These are phyloP conservation scores for Colletotrichum camelliae DNA, from an alignment of 2,329 filamentous ascomycete species.

Conservation along the genomic window DNA sequence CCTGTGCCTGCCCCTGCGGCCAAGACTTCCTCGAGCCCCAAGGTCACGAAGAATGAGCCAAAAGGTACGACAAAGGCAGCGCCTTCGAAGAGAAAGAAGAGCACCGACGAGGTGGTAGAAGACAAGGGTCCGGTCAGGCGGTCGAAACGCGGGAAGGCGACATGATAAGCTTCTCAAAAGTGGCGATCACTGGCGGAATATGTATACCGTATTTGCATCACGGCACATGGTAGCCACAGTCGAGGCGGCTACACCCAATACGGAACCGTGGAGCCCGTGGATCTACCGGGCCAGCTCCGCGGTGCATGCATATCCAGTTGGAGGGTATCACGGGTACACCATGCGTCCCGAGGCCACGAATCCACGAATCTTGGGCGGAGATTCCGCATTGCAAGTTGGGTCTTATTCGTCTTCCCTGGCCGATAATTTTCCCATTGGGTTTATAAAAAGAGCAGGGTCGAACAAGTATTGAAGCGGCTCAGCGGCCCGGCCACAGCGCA, in stretches of 20 bases:
- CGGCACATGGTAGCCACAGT: not conserved
- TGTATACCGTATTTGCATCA: not conserved
- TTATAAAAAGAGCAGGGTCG: not conserved
- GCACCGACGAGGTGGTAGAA: constrained; percentile 19
- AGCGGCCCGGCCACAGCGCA: constrained; percentile 6
- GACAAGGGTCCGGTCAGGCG: constrained; percentile 24
- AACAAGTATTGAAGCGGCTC: not conserved
- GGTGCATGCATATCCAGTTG: not conserved
- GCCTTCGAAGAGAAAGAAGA: constrained; percentile 26
- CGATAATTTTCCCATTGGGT: not conserved
- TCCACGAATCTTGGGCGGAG: not conserved
- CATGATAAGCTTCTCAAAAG: constrained; percentile 7
- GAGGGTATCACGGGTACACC: not conserved
- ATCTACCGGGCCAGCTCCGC: not conserved
- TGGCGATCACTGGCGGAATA: not conserved
- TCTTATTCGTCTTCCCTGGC: not conserved
- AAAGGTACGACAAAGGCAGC: constrained; percentile 10
- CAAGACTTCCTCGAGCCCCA: not conserved
- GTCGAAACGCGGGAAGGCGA: constrained; percentile 31
- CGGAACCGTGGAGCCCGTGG: constrained; percentile 20
- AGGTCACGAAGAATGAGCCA: not conserved
- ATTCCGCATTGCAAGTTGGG: not conserved
- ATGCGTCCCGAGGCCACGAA: not conserved
- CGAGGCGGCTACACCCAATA: constrained; percentile 16
- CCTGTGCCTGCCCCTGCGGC: not conserved